Evolutionary conservation across 2,329 filamentous ascomycete genomes (phyloP).

Genomic region (Calonectria leucothoes): DNA sequence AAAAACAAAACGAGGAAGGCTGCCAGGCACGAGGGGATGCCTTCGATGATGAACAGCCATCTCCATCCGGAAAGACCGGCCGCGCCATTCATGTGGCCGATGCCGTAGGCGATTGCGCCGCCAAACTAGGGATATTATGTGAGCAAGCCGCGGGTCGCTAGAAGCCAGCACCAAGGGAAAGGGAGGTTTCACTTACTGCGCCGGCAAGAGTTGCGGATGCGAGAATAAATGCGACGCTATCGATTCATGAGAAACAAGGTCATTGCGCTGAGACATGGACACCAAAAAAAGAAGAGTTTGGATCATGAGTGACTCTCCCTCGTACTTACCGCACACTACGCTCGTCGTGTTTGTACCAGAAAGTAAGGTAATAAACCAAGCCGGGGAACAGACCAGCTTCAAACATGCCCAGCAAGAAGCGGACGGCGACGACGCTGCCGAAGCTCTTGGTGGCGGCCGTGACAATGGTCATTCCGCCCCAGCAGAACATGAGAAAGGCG

Average conservation of each 20-base stretch:
- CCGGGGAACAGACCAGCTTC: slow-evolving; percentile 75
- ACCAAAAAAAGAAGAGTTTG: not conserved
- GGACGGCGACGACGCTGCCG: slow-evolving; percentile 71
- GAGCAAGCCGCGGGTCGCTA: not conserved
- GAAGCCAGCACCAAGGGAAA: no score
- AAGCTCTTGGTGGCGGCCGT: slow-evolving; percentile 74
- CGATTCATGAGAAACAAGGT: slow-evolving; percentile 22
- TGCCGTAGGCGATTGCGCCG: slow-evolving; percentile 77
- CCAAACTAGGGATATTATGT: slow-evolving; percentile 60
- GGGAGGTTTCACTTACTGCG: slow-evolving; percentile 54
- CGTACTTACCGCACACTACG: slow-evolving; percentile 66
- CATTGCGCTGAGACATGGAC: slow-evolving; percentile 2
- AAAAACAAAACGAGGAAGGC: slow-evolving; percentile 74
- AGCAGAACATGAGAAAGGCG: slow-evolving; percentile 73
- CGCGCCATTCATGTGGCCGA: slow-evolving; percentile 76
- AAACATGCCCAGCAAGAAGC: slow-evolving; percentile 75
- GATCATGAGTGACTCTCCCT: not conserved
- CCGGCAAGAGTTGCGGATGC: slow-evolving; percentile 77
- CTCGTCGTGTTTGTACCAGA: slow-evolving; percentile 80
- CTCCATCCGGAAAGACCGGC: slow-evolving; percentile 75
- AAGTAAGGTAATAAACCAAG: slow-evolving; percentile 75
- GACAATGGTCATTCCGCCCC: slow-evolving; percentile 75
- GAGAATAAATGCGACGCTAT: slow-evolving; percentile 75
- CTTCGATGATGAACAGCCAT: slow-evolving; percentile 73
- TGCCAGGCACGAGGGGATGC: slow-evolving; percentile 72